Base-by-base conservation (phyloP, 2,329 filamentous ascomycete species). In the Botryotinia convoluta region DNA sequence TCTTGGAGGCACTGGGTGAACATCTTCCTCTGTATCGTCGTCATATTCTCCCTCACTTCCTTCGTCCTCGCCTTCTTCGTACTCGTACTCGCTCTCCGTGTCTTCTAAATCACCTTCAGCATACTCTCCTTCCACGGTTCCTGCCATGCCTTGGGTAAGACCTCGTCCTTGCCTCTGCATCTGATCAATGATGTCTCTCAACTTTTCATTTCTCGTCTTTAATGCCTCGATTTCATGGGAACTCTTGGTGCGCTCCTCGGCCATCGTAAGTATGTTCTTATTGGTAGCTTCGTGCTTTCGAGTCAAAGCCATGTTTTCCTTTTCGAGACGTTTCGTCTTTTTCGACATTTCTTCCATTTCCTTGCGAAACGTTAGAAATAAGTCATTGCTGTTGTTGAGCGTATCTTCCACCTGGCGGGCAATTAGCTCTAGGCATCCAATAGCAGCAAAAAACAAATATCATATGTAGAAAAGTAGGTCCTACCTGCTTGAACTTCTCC, bases 281-380 rank as follows among this genome's bases (percentile, higher is more conserved):
- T 96, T 96, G 39, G 95, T 97, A 65, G 93, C 90, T 79, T 98
- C 95, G 82, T 98, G 95, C 83, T 98, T 97, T 72, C 95, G 90
- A 77, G 94, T 97, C 69, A 97, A 88, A 29, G 89, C 92, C 78
- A 96, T 92, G 79, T 99, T 98, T 81, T 99, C 96, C 84, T 97
- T 97, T 82, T 99, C 96, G 71, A 99, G 86, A 39, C 94, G 91
- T 83, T 98, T 98, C 9, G 95, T 97, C 85, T 98, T 98, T 85
- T 98, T 98, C 0, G 95, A 97, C 95, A 98, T 98, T 81, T 98
- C 96, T 84, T 98, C 96, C 95, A 98, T 98, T 84, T 98, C 96
- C 84, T 97, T 98, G 72, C 95, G 90, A 84, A 98, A 98, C 0
- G 96, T 98, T 77, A 98, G 86, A 83, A 98, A 98, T 71, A 98